phyloP scores from a whole-genome alignment of 495 filamentous ascomycete genomes.

The Penicillium pancosmium region DNA sequence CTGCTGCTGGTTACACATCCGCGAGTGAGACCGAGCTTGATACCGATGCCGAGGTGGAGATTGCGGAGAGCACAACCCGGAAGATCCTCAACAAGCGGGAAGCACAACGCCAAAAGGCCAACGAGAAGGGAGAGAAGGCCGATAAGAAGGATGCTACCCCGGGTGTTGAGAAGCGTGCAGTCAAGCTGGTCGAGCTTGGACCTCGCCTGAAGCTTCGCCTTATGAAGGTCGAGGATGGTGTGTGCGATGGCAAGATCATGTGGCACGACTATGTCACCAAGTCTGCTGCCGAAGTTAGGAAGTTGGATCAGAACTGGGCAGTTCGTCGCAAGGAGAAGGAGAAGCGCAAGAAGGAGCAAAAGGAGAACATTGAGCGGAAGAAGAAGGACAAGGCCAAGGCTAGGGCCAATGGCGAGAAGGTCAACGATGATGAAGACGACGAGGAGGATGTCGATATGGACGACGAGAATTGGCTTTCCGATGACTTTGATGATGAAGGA shows the following conservation, averaged over 20 bases:
- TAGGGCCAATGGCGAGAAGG: conserved; percentile 43
- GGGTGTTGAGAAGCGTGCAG: conserved; percentile 75
- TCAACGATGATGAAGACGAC: conserved; percentile 53
- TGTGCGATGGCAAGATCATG: conserved; percentile 90
- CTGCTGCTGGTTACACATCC: conserved; percentile 87
- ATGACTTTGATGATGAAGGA: conserved; percentile 58
- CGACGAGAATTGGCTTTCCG: conserved; percentile 63
- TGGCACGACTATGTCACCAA: conserved; percentile 96
- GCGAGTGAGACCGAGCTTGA: conserved; percentile 91
- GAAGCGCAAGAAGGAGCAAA: conserved; percentile 75
- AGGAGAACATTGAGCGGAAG: conserved; percentile 86
- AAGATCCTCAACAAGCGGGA: conserved; percentile 69
- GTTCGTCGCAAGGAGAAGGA: conserved; percentile 78
- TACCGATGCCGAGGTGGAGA: conserved; percentile 93
- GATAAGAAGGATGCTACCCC: conserved; percentile 32
- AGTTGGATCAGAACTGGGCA: conserved; percentile 81
- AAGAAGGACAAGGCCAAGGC: conserved; percentile 60
- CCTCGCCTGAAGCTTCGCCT: conserved; percentile 87
- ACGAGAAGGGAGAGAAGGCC: conserved; percentile 36
- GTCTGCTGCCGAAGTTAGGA: conserved; percentile 71
- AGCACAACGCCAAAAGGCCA: conserved; percentile 54
- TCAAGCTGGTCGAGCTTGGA: conserved; percentile 90
- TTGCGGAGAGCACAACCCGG: conserved; percentile 72
- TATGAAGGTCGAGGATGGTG: conserved; percentile 94
- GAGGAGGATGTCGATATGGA: conserved; percentile 60